Evolutionary conservation across 305 asterid genomes (phyloP), one percentile per base, ranked within the genome.

Genomic region (Euphrasia arctica): DNA sequence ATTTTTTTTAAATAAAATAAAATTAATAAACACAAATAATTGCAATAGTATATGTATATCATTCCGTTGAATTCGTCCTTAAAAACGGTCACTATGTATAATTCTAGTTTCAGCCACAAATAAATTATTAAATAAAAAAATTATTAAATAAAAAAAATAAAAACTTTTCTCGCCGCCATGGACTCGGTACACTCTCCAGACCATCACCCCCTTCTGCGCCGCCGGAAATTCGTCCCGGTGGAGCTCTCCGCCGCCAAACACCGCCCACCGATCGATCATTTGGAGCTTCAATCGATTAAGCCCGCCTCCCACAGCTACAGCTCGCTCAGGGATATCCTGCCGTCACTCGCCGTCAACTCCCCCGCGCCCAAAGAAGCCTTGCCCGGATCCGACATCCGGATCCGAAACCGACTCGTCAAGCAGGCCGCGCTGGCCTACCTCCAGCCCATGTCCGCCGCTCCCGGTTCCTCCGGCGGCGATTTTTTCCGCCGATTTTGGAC

Each of bases 371-470:
- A 49, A 25, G 25, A 76, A 31, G 63, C 48, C 54, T 79, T 67
- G 1, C 50, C 78, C 7, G 72, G 84, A 11, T 65, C 80, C 52
- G 84, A 87, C 1, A 83, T 90, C 70, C 62, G 87, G 49, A 90
- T 90, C 64, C 80, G 84, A 2, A 87, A 90, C 72, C 90, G 79
- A 14, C 90, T 90, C 61, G 97, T 90, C 51, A 82, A 90, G 77
- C 89, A 85, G 77, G 97, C 97, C 6, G 94, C 97, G 11, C 78
- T 84, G 86, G 95, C 97, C 12, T 90, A 90, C 70, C 95, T 90
- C 64, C 85, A 74, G 67, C 95, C 92, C 68, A 83, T 78, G 90
- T 85, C 94, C 60, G 60, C 80, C 5, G 59, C 85, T 36, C 75
- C 80, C n/a, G 75, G 63, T 52, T 68, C 85, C 65, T 7, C 71